A percentile compares a stretch with the other conserved stretches of the same genome.
These are phyloP conservation scores for Malassezia vespertilionis DNA, from an alignment of 1,284 basidiomycete species.

Conservation along the genomic window DNA sequence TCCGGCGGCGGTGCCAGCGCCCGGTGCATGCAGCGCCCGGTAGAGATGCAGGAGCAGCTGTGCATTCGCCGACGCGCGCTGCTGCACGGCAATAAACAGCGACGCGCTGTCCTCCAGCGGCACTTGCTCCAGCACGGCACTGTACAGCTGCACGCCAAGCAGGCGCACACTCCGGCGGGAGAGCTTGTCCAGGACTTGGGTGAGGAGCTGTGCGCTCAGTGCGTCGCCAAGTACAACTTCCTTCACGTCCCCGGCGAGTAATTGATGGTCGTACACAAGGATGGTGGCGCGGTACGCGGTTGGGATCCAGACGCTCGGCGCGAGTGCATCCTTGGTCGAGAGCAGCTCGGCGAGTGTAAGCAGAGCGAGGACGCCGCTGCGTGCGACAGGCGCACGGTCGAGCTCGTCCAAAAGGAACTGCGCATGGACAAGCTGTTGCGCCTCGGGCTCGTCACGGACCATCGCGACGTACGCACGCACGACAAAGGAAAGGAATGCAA, in stretches of 20 bases:
- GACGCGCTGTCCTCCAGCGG: conserved; percentile 10
- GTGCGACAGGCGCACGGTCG: neutral
- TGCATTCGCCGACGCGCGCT: conserved; percentile 5
- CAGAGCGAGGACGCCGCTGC: conserved; percentile 10
- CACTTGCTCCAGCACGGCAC: conserved; percentile 3
- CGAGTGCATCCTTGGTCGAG: neutral
- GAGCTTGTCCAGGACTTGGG: neutral
- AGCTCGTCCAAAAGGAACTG: neutral
- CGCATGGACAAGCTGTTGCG: neutral
- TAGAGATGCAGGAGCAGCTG: conserved; percentile 11
- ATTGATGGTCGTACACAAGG: conserved; percentile 2
- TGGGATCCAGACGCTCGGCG: conserved; percentile 1
- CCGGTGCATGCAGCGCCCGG: conserved; percentile 13
- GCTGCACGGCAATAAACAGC: conserved; percentile 11
- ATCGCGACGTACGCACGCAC: neutral
- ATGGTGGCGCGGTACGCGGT: neutral
- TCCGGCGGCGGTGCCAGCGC: neutral
- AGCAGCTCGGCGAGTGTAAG: conserved; percentile 12
- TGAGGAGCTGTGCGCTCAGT: neutral
- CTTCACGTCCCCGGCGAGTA: conserved; percentile 10
- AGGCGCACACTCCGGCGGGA: conserved; percentile 9
- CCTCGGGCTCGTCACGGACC: neutral
- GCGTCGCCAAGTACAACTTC: neutral
- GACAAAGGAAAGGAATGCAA: too few species aligned
- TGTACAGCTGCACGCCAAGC: conserved; percentile 8